Evolutionary conservation across 2,329 filamentous ascomycete genomes (phyloP).

Genomic region (Trichoderma harzianum): DNA sequence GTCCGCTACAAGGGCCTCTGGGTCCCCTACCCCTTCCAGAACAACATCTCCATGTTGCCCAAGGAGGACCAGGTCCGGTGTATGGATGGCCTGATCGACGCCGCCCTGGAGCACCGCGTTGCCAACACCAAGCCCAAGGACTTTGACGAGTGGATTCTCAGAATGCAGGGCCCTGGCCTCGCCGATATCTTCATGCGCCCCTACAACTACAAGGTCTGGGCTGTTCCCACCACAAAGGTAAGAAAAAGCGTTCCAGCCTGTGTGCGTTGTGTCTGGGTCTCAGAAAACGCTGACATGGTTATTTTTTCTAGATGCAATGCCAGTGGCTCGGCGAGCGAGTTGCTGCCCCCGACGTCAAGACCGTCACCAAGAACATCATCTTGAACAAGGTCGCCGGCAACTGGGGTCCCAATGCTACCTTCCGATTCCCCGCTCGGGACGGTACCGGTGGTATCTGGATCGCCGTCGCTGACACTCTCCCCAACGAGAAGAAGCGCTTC

Average conservation of each 20-base stretch:
- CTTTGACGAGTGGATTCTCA: slow-evolving; percentile 98
- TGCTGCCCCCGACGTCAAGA: slow-evolving; percentile 92
- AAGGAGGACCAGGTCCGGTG: slow-evolving; percentile 96
- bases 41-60: slow-evolving; percentile 97
- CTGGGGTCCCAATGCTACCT: slow-evolving; percentile 98
- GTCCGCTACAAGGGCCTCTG: slow-evolving; percentile 94
- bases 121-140: slow-evolving; percentile 88
- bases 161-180: slow-evolving; percentile 84
- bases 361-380: slow-evolving; percentile 88
- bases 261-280: neutral
- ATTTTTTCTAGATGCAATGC: slow-evolving; percentile 83
- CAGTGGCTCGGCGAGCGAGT: slow-evolving; percentile 98
- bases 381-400: slow-evolving; percentile 93
- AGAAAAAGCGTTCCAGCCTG: slow-evolving; percentile 23
- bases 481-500: slow-evolving; percentile 86
- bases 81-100: slow-evolving; percentile 94
- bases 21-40: slow-evolving; percentile 99
- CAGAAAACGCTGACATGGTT: neutral
- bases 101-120: slow-evolving; percentile 81
- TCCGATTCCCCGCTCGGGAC: slow-evolving; percentile 93
- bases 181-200: slow-evolving; percentile 97
- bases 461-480: slow-evolving; percentile 87
- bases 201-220: slow-evolving; percentile 99
- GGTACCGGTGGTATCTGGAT: slow-evolving; percentile 99
- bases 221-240: slow-evolving; percentile 95